Base-by-base conservation (phyloP, 1,284 basidiomycete species). In the Cystobasidium slooffiae region DNA sequence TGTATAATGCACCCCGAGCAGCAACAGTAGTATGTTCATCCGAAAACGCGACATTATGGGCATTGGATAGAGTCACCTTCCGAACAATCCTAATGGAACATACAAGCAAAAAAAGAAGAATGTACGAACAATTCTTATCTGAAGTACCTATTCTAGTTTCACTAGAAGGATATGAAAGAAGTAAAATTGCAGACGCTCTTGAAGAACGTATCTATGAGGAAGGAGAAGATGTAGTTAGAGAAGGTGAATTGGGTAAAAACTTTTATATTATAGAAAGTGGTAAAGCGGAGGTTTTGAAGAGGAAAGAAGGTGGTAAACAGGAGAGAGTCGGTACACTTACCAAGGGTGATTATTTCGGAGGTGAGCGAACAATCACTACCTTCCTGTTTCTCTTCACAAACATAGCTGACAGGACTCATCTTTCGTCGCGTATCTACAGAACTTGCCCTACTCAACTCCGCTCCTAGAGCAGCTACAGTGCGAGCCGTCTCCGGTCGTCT, bases 211-310 rank as follows among this genome's bases (percentile, higher is more conserved):
- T 91, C 31, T 94, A 93, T 82, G 84, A 87, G 62, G 90, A 92
- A 76, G 95, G 93, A 22, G 89, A 94, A 78, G 87, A 89, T 16
- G 92, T 99, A 20, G 92, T 99, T 72, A 86, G 85, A 66, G 91
- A 99, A 82, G 96, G 96, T 72, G 96, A 99, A 78, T 89, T 91
- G 82, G 96, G 97, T 8, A 92, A 96, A 79, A 94, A 94, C 66
- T 99, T 99, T 84, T 99, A 94, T 86, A 92, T 99, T 78, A 89
- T 99, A 68, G 94, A 98, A 81, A 92, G 93, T 78, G 96, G 96
- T 22, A 88, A 91, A 76, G 96, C 95, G 2, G 85, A 90, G 72
- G 94, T 94, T 3, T 91, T 91, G 73, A 97, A 97, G 85, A 84
- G 84, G 53, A 87, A 89, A 77, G 86, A 88, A 56, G 89, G 89